phyloP scores from a whole-genome alignment of 768 basidiomycete species.

The Cystobasidium onofrii region DNA sequence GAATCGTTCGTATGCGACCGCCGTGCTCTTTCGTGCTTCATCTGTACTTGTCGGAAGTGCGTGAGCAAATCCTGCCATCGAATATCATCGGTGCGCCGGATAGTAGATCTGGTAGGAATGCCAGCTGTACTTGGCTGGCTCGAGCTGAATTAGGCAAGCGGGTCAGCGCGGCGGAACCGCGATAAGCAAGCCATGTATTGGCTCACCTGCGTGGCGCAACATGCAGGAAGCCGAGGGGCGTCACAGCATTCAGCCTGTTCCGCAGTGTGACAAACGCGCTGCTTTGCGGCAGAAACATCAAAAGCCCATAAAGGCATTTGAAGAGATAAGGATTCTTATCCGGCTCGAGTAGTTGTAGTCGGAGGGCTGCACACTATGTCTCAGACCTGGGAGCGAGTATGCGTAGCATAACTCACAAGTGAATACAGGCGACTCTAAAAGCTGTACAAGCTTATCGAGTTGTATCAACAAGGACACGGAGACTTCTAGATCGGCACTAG shows the following conservation, averaged over 20 bases:
- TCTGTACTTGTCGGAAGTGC: slow-evolving; percentile 84
- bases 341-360: slow-evolving; percentile 89
- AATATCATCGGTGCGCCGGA: slow-evolving; percentile 72
- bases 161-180: background rate
- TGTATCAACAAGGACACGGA: slow-evolving; percentile 91
- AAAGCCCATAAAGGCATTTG: slow-evolving; percentile 91
- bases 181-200: background rate
- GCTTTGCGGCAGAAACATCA: slow-evolving; percentile 96
- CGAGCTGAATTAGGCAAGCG: background rate
- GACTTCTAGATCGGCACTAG: slow-evolving; percentile 88
- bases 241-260: slow-evolving; percentile 88
- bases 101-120: slow-evolving; percentile 61
- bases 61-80: slow-evolving; percentile 91
- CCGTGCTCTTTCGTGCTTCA: slow-evolving; percentile 82
- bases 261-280: slow-evolving; percentile 89
- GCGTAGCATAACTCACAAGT: too few relatives aligned
- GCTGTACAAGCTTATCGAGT: slow-evolving; percentile 92
- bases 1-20: slow-evolving; percentile 39
- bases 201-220: slow-evolving; percentile 76
- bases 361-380: too few relatives aligned
- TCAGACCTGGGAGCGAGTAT: too few relatives aligned
- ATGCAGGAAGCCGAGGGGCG: slow-evolving; percentile 86
- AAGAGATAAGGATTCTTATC: slow-evolving; percentile 92
- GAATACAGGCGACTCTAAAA: slow-evolving; percentile 96
- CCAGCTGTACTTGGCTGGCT: slow-evolving; percentile 33